phyloP scores from a whole-genome alignment of 2,329 filamentous ascomycete species.

The Fusarium coffeatum region DNA sequence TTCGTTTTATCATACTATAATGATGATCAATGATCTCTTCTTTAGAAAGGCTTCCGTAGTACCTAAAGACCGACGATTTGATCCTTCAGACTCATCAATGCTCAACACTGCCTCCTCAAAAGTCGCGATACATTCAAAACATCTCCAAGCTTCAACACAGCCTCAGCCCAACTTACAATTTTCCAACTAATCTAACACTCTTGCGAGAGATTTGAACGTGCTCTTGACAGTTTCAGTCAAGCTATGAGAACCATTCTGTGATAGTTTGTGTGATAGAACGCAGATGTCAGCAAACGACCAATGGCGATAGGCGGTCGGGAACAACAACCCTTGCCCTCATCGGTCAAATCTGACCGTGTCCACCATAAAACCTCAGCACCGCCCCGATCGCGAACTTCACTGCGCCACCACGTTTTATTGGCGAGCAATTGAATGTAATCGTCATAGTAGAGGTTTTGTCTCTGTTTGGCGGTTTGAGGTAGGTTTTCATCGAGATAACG shows the following conservation, averaged over 20 bases:
- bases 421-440: neutral
- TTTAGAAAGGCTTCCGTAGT: too few species aligned
- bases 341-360: slow-evolving; percentile 6
- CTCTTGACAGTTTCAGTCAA: neutral
- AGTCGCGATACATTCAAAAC: neutral
- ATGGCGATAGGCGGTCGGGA: neutral
- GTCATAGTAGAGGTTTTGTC: neutral
- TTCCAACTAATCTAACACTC: neutral
- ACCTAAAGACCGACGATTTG: too few species aligned
- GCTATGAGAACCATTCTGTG: neutral
- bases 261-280: neutral
- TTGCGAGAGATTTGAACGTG: too few species aligned
- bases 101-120: neutral
- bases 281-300: neutral
- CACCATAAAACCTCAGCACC: slow-evolving; percentile 1
- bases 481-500: neutral
- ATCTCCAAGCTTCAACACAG: neutral
- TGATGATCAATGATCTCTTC: neutral
- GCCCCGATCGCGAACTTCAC: neutral
- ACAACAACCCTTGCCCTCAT: neutral
- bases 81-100: neutral
- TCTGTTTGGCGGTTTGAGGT: neutral
- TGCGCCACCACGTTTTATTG: slow-evolving; percentile 3
- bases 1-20: accelerated
- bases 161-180: neutral